phyloP scores from a whole-genome alignment of 768 basidiomycete species.

The Leccinum disarticulatum region DNA sequence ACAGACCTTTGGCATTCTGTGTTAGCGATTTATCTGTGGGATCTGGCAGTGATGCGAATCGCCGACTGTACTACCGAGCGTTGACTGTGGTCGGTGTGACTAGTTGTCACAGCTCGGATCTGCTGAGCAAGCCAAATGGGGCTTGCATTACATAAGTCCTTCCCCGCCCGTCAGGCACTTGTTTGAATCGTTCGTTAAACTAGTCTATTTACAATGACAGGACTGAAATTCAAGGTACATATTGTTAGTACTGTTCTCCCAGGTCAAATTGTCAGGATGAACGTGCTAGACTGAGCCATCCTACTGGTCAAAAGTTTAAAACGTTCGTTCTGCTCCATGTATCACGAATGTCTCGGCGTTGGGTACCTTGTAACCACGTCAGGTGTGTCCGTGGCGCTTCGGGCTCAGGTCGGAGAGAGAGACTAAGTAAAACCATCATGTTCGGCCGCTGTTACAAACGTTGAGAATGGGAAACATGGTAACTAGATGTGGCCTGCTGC shows the following conservation, averaged over 20 bases:
- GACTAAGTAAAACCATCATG: neutral
- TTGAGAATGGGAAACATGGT: neutral
- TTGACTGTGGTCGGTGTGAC: neutral
- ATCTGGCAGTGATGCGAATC: neutral
- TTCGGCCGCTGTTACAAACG: neutral
- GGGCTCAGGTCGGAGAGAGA: neutral
- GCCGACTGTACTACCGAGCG: neutral
- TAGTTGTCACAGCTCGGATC: neutral
- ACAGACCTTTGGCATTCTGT: constrained; percentile 28
- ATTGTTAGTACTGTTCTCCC: too few species aligned
- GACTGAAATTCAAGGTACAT: too few species aligned
- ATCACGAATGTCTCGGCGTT: neutral
- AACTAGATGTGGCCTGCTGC: neutral
- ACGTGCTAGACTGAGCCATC: too few species aligned
- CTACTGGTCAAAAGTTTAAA: too few species aligned
- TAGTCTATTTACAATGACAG: too few species aligned
- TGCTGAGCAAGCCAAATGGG: constrained; percentile 1
- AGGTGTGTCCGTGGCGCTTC: neutral
- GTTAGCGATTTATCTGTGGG: neutral
- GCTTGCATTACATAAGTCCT: too few species aligned
- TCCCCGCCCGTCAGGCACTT: too few species aligned
- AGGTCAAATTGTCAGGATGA: too few species aligned
- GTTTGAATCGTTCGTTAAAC: too few species aligned
- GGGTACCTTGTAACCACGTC: neutral
- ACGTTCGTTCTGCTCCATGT: neutral